A percentile compares a stretch with the other conserved stretches of the same genome.
Conservation (phyloP, 2,329 filamentous ascomycete genomes). For the Madurella mycetomatis region DNA sequence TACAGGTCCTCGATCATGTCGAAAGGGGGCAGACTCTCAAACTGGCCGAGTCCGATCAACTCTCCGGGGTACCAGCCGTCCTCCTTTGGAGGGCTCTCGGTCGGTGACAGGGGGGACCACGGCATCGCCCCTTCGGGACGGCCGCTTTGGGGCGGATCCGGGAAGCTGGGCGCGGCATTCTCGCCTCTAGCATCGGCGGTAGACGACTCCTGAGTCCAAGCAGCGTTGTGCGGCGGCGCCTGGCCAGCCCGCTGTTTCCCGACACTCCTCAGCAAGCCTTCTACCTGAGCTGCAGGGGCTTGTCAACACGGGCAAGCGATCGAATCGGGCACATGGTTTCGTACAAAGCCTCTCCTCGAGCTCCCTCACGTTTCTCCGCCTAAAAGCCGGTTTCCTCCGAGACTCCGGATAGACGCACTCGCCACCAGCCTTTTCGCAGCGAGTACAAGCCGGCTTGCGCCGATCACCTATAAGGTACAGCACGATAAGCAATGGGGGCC, state of each 20-base stretch:
- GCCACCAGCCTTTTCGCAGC: constrained; percentile 68
- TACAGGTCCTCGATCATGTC: constrained; percentile 82
- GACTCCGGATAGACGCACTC: constrained; percentile 88
- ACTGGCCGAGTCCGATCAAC: constrained; percentile 73
- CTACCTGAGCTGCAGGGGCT: constrained; percentile 63
- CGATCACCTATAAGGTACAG: constrained; percentile 51
- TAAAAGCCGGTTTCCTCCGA: constrained; percentile 80
- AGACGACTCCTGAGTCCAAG: constrained; percentile 17
- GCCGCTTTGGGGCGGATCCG: constrained; percentile 1
- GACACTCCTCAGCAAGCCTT: constrained; percentile 69
- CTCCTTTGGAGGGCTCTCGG: not conserved
- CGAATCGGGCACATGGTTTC: constrained; percentile 18
- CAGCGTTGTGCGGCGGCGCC: constrained; percentile 24
- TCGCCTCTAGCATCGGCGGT: constrained; percentile 1
- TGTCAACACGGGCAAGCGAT: not conserved
- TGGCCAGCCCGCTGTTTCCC: constrained; percentile 32
- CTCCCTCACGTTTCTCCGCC: constrained; percentile 85
- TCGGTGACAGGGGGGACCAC: constrained; percentile 5
- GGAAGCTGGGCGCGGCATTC: not conserved
- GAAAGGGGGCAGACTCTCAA: constrained; percentile 73
- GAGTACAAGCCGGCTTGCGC: constrained; percentile 70
- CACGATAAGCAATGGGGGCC: constrained; percentile 13
- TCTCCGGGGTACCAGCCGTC: constrained; percentile 49
- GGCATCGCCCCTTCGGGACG: constrained; percentile 3
- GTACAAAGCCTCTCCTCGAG: constrained; percentile 81